phyloP scores from a whole-genome alignment of 2,329 filamentous ascomycete species.

The Neospermospora avenae region DNA sequence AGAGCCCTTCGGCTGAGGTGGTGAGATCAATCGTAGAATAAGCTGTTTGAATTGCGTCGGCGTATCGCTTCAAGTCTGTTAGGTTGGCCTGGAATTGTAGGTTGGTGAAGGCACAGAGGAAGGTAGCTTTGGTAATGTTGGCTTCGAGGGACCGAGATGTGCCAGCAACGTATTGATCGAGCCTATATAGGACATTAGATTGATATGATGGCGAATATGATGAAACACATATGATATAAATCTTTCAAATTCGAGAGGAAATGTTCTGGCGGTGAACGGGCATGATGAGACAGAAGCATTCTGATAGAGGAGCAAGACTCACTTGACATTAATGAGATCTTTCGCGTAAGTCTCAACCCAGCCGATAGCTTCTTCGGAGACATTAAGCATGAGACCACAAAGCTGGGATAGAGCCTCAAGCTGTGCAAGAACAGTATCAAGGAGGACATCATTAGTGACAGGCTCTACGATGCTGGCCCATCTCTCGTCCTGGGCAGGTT shows the following conservation, averaged over 20 bases:
- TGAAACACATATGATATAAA: not conserved
- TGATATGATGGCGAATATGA: not conserved
- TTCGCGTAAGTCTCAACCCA: conserved; percentile 6
- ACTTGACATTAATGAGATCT: conserved; percentile 8
- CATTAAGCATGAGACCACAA: conserved; percentile 40
- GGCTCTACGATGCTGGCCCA: conserved; percentile 67
- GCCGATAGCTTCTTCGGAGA: not conserved
- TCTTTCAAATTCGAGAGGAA: too few species aligned
- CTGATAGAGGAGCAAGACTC: not conserved
- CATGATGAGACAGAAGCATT: too few species aligned
- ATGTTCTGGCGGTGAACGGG: too few species aligned
- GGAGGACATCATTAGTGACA: conserved; percentile 58
- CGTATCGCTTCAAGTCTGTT: conserved; percentile 51
- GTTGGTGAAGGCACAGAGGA: conserved; percentile 54
- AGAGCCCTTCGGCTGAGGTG: conserved; percentile 42
- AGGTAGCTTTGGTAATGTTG: conserved; percentile 52
- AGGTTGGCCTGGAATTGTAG: conserved; percentile 50
- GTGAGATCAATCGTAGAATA: conserved; percentile 2
- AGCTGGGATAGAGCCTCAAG: conserved; percentile 52
- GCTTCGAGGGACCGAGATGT: conserved; percentile 46
- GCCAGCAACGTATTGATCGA: conserved; percentile 48
- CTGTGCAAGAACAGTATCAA: conserved; percentile 66
- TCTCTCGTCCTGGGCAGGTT: conserved; percentile 45
- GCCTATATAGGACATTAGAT: conserved; percentile 46
- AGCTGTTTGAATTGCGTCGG: conserved; percentile 34